phyloP scores from a whole-genome alignment of 2,329 filamentous ascomycete genomes.

The Phyllosticta capitalensis region DNA sequence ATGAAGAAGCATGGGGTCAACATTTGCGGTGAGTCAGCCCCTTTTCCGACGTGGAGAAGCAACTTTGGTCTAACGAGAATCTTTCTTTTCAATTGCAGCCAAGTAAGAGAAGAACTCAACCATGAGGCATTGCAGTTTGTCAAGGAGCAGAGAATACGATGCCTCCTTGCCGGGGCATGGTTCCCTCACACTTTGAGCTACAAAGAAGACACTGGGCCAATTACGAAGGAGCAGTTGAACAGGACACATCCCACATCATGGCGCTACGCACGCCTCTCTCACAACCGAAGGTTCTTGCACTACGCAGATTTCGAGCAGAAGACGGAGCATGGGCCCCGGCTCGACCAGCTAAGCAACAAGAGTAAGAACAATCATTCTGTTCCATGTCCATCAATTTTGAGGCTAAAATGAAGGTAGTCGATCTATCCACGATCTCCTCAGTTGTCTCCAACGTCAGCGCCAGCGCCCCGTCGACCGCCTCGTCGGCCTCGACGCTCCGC shows the following conservation, averaged over 20 bases:
- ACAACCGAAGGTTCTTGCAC: constrained; percentile 83
- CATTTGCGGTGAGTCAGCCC: constrained; percentile 52
- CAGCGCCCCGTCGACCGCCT: constrained; percentile 40
- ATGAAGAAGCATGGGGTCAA: constrained; percentile 89
- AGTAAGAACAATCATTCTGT: constrained; percentile 33
- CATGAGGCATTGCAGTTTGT: constrained; percentile 92
- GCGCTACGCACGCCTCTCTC: constrained; percentile 80
- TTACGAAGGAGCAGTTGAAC: constrained; percentile 33
- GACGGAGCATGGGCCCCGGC: constrained; percentile 53
- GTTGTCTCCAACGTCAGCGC: constrained; percentile 88
- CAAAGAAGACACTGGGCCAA: constrained; percentile 37
- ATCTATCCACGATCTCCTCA: constrained; percentile 78
- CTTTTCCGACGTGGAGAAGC: not conserved
- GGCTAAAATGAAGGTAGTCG: constrained; percentile 42
- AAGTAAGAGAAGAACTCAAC: constrained; percentile 84
- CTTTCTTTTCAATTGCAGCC: constrained; percentile 32
- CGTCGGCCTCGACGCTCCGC: constrained; percentile 40
- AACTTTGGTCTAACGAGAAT: constrained; percentile 12
- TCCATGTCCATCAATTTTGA: no score
- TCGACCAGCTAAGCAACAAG: constrained; percentile 69
- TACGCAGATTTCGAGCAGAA: constrained; percentile 73
- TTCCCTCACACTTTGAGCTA: constrained; percentile 53
- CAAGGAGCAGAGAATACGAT: constrained; percentile 90
- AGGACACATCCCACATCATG: constrained; percentile 48
- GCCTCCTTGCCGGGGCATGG: constrained; percentile 82